phyloP scores from a whole-genome alignment of 352 stramenopile species.

The Globisporangium nunn region DNA sequence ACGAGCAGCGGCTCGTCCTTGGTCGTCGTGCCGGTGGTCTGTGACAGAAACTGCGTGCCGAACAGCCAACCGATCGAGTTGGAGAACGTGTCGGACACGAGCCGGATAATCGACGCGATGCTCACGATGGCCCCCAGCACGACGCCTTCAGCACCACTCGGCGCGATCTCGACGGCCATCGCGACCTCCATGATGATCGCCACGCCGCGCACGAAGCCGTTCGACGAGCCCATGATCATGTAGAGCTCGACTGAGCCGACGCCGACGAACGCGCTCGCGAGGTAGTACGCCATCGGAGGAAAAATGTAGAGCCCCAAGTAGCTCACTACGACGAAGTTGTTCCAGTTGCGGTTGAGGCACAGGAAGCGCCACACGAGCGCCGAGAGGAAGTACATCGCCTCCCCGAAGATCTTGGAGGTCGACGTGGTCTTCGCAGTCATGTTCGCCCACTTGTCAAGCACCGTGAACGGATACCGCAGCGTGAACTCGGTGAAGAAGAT shows the following conservation, averaged over 20 bases:
- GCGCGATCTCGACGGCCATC: conserved; percentile 36
- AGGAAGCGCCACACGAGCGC: conserved; percentile 26
- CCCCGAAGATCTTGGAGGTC: conserved; percentile 18
- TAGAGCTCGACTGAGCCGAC: conserved; percentile 23
- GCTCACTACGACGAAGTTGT: conserved; percentile 20
- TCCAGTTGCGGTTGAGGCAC: conserved; percentile 29
- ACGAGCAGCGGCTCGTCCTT: conserved; percentile 23
- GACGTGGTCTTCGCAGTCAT: conserved; percentile 27
- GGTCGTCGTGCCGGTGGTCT: conserved; percentile 8
- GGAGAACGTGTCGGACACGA: conserved; percentile 18
- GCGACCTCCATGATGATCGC: conserved; percentile 32
- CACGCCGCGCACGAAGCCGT: conserved; percentile 26
- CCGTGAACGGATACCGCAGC: conserved; percentile 26
- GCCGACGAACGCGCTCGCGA: conserved; percentile 18
- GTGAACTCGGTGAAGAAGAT: conserved; percentile 47
- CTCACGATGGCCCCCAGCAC: conserved; percentile 36
- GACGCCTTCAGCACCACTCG: conserved; percentile 29
- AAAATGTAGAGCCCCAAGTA: conserved; percentile 20
- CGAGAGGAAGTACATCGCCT: conserved; percentile 24
- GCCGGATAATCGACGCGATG: conserved; percentile 28
- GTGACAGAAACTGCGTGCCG: conserved; percentile 14
- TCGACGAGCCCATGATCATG: conserved; percentile 24
- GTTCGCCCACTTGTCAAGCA: conserved; percentile 31
- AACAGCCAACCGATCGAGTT: conserved; percentile 17
- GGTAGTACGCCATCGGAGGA: conserved; percentile 18